phyloP scores from a whole-genome alignment of 2,329 filamentous ascomycete genomes.

The Sporothrix variecibatus region DNA sequence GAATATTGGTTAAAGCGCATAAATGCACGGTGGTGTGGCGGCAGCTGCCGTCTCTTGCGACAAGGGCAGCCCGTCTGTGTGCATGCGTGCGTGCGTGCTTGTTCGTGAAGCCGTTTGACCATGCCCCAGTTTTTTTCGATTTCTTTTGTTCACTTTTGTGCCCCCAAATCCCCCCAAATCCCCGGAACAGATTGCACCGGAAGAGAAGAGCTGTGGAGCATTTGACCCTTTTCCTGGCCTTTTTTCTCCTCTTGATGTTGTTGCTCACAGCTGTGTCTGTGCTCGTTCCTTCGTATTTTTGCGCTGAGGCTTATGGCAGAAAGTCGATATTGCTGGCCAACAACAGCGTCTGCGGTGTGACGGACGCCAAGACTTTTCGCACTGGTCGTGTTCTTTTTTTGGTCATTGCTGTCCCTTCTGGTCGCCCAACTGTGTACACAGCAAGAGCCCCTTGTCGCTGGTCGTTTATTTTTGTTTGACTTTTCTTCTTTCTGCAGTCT shows the following conservation, averaged over 20 bases:
- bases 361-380: not conserved
- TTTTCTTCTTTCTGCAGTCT: not conserved
- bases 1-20: slow-evolving; percentile 18
- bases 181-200: not conserved
- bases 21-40: slow-evolving; percentile 13
- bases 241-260: not conserved
- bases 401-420: not conserved
- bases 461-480: not conserved
- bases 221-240: not conserved
- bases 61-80: not conserved
- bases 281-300: not conserved
- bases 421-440: not conserved
- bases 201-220: not conserved
- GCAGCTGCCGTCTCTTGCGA: not conserved
- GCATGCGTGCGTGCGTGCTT: too few species aligned
- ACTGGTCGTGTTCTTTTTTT: not conserved
- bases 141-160: not conserved
- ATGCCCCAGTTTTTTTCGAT: not conserved
- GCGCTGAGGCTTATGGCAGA: not conserved
- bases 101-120: not conserved
- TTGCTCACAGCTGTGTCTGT: not conserved
- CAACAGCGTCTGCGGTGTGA: slow-evolving; percentile 3
- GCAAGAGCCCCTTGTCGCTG: not conserved
- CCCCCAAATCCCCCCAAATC: not conserved
- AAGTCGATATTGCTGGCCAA: not conserved